Conservation (phyloP, 1,284 basidiomycete genomes). For the Nidula niveotomentosa region DNA sequence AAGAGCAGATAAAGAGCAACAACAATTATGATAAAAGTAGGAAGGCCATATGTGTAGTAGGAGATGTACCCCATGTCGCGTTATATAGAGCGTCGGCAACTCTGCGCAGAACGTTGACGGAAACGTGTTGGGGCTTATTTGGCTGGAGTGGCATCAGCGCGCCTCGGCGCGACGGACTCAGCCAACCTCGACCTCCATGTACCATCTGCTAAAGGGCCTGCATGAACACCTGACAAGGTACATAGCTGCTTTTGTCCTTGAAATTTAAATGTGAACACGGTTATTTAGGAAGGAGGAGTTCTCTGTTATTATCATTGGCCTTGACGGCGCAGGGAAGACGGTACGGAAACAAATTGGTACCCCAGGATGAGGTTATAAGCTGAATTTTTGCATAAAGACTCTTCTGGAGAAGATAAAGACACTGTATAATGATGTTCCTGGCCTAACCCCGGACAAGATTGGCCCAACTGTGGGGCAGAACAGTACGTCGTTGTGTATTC, state of each 20-base stretch:
- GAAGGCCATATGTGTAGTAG: conserved; percentile 69
- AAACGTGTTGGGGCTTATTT: conserved; percentile 21
- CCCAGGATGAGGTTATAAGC: background rate
- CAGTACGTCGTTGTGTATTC: conserved; percentile 49
- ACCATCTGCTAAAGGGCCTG: conserved; percentile 87
- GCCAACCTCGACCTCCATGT: conserved; percentile 51
- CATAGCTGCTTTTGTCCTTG: conserved; percentile 16
- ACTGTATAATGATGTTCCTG: conserved; percentile 82
- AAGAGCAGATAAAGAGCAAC: conserved; percentile 86
- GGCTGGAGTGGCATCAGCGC: conserved; percentile 12
- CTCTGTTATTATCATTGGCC: conserved; percentile 89
- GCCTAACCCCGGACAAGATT: conserved; percentile 86
- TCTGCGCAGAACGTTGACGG: background rate
- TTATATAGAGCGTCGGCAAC: background rate
- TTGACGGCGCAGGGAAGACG: conserved; percentile 91
- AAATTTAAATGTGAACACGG: background rate
- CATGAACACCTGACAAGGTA: conserved; percentile 88
- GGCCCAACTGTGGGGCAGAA: conserved; percentile 95
- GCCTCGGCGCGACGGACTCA: conserved; percentile 4
- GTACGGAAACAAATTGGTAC: conserved; percentile 36
- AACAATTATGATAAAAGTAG: conserved; percentile 60
- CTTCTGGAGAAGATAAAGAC: conserved; percentile 92
- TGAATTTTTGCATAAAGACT: conserved; percentile 48
- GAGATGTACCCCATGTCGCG: conserved; percentile 38
- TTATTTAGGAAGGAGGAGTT: conserved; percentile 83